Evolutionary conservation across 2,329 filamentous ascomycete genomes (phyloP).

Genomic region (Dactylellina cionopaga): DNA sequence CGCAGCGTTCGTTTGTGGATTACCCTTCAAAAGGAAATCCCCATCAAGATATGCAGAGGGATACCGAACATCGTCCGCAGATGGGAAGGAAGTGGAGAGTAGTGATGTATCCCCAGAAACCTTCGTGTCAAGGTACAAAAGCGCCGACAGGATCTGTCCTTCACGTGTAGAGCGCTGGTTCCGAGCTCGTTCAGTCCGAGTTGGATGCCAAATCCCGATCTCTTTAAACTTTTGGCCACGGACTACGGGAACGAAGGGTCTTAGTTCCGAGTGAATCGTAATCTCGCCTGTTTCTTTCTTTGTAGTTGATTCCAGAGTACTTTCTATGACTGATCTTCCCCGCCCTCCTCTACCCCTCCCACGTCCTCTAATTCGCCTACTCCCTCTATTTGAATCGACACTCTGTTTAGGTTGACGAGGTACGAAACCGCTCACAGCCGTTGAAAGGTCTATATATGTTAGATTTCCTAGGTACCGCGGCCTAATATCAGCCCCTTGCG

Average conservation of each 20-base stretch:
- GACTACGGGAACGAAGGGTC: neutral
- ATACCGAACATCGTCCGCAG: neutral
- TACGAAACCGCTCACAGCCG: too few relatives aligned
- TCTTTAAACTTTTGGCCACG: neutral
- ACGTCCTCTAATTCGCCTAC: too few relatives aligned
- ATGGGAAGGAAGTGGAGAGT: neutral
- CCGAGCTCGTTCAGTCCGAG: neutral
- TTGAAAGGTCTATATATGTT: too few relatives aligned
- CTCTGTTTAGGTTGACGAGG: too few relatives aligned
- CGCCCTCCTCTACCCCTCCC: too few relatives aligned
- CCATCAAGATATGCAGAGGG: neutral
- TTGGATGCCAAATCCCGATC: neutral
- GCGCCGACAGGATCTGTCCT: neutral
- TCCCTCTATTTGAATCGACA: too few relatives aligned
- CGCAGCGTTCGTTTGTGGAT: neutral
- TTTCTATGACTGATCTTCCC: too few relatives aligned
- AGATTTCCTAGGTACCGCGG: too few relatives aligned
- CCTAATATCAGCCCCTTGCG: too few relatives aligned
- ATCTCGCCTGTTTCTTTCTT: too few relatives aligned
- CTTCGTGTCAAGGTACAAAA: neutral
- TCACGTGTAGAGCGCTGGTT: neutral
- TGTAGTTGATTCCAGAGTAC: too few relatives aligned
- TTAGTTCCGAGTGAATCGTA: neutral
- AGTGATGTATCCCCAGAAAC: neutral
- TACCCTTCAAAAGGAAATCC: neutral